These are phyloP conservation scores for Neofusicoccum umdonicola DNA, from an alignment of 2,329 filamentous ascomycete genomes.

Conservation along the genomic window DNA sequence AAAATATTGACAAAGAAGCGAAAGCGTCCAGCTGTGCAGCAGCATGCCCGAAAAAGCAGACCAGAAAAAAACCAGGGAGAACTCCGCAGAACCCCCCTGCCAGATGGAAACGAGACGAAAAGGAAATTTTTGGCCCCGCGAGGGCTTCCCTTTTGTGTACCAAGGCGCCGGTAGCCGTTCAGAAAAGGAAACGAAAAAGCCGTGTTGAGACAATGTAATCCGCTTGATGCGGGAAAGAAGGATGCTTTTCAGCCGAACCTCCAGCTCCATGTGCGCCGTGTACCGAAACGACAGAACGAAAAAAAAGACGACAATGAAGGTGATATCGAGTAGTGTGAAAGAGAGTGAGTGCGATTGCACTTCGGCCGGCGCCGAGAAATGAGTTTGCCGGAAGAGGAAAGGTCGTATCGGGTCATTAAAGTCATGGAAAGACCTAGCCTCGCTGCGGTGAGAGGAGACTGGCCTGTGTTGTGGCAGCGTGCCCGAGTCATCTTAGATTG, in stretches of 20 bases:
- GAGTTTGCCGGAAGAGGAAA: constrained; percentile 2
- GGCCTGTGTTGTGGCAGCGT: not conserved
- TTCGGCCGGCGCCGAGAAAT: not conserved
- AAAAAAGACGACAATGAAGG: not conserved
- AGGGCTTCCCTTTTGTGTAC: constrained; percentile 12
- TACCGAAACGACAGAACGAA: not conserved
- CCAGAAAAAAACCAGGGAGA: not conserved
- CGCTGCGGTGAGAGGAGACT: not conserved
- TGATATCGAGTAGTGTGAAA: not conserved
- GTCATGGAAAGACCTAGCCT: constrained; percentile 8
- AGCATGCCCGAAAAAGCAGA: not conserved
- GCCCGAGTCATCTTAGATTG: constrained; percentile 3
- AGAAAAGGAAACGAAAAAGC: not conserved
- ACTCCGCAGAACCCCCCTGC: not conserved
- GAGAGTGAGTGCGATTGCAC: not conserved
- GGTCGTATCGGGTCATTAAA: constrained; percentile 15
- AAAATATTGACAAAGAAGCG: constrained; percentile 7
- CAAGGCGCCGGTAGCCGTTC: constrained; percentile 7
- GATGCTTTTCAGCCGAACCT: constrained; percentile 7
- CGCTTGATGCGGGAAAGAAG: not conserved
- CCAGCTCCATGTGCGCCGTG: not conserved
- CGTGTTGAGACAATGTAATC: constrained; percentile 1
- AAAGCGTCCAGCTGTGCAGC: constrained; percentile 9
- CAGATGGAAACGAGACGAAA: not conserved
- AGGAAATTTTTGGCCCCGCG: constrained; percentile 2